Evolutionary conservation across 768 basidiomycete genomes (phyloP).

Genomic region (Mycena vitilis): DNA sequence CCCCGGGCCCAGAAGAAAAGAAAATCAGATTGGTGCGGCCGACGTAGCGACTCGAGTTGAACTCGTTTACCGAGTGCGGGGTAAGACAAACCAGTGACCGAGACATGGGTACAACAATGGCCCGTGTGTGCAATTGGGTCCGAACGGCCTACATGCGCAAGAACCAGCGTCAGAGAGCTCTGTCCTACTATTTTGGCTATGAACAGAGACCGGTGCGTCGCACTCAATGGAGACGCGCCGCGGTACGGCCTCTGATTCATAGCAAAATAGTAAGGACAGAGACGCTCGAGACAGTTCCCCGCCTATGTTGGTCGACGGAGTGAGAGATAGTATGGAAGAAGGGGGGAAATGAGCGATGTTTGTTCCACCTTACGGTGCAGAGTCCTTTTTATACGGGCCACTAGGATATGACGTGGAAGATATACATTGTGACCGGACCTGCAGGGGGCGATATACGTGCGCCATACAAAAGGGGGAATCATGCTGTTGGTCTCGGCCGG

Average conservation of each 20-base stretch:
- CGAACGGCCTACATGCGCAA: not conserved
- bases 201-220: constrained; percentile 58
- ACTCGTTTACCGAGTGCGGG: no score
- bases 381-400: constrained; percentile 9
- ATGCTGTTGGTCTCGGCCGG: constrained; percentile 1
- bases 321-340: not conserved
- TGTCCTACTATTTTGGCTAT: constrained; percentile 67
- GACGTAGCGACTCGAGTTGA: no score
- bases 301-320: not conserved
- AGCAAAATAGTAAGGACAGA: constrained; percentile 44
- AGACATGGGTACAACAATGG: not conserved
- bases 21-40: no score
- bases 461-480: not conserved
- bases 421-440: not conserved
- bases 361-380: not conserved
- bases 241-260: constrained; percentile 51
- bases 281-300: not conserved
- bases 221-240: constrained; percentile 48
- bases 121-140: not conserved
- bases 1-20: no score
- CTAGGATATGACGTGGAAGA: constrained; percentile 10
- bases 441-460: not conserved
- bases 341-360: not conserved
- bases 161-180: constrained; percentile 38
- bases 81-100: not conserved